Evolutionary conservation across 2,329 filamentous ascomycete genomes (phyloP).

Genomic region (Bipolaris zeicola): DNA sequence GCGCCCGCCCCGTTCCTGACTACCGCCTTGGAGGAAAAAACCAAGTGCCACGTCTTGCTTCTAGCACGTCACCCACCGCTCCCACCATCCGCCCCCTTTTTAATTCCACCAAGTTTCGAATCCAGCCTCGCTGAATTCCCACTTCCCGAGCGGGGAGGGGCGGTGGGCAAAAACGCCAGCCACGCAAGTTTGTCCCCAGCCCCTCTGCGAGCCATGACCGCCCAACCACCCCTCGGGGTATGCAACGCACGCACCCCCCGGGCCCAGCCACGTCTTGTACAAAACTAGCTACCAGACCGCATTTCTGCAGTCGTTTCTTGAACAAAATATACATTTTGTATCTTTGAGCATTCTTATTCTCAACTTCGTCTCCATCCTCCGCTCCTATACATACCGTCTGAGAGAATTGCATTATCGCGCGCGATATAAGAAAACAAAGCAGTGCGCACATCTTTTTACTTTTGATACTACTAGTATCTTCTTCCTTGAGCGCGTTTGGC

Average conservation of each 20-base stretch:
- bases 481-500: background rate
- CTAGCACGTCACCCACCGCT: background rate
- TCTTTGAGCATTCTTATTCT: background rate
- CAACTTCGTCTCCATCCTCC: background rate
- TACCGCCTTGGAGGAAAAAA: background rate
- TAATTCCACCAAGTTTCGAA: conserved; percentile 12
- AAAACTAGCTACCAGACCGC: conserved; percentile 35
- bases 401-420: too few relatives aligned
- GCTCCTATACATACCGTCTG: background rate
- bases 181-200: conserved; percentile 13
- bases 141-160: too few relatives aligned
- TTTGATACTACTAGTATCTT: background rate
- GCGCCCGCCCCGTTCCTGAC: background rate
- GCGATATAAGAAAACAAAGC: background rate
- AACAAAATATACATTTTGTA: background rate
- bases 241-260: conserved; percentile 21
- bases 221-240: conserved; percentile 31
- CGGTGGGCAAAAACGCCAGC: conserved; percentile 8
- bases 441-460: conserved; percentile 1
- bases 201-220: conserved; percentile 10
- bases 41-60: background rate
- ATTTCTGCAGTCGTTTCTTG: conserved; percentile 2
- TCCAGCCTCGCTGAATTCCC: conserved; percentile 19
- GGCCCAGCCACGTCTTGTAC: conserved; percentile 27
- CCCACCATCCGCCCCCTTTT: background rate